These are phyloP conservation scores for Talaromyces verruculosus DNA, from an alignment of 2,329 filamentous ascomycete species.

Conservation along the genomic window DNA sequence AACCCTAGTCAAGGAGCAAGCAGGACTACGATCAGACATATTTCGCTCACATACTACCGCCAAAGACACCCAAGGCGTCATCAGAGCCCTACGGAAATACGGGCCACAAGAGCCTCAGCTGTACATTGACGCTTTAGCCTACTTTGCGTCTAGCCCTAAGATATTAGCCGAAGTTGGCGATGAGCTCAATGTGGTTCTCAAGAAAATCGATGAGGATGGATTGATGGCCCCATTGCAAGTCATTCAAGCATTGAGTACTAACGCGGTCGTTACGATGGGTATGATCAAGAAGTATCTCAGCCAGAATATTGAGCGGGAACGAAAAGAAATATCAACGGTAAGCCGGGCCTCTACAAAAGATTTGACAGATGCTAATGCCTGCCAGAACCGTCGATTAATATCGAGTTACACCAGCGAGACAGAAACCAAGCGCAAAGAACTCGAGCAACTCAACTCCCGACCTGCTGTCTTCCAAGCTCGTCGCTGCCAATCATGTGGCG, in stretches of 20 bases:
- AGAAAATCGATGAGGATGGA: slow-evolving; percentile 83
- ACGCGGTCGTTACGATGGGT: slow-evolving; percentile 89
- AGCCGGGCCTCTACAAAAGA: slow-evolving; percentile 18
- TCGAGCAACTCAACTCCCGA: slow-evolving; percentile 72
- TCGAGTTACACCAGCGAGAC: slow-evolving; percentile 82
- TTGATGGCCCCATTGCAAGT: slow-evolving; percentile 96
- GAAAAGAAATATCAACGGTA: slow-evolving; percentile 73
- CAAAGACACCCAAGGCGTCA: slow-evolving; percentile 85
- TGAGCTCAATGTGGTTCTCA: slow-evolving; percentile 76
- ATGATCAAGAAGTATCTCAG: slow-evolving; percentile 93
- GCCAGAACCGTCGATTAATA: slow-evolving; percentile 73
- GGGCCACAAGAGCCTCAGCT: slow-evolving; percentile 86
- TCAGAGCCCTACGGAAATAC: slow-evolving; percentile 87
- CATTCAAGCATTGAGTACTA: slow-evolving; percentile 80
- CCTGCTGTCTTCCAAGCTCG: slow-evolving; percentile 89
- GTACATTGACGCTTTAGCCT: slow-evolving; percentile 87
- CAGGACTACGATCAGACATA: slow-evolving; percentile 88
- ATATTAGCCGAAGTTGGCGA: slow-evolving; percentile 84
- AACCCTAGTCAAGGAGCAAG: slow-evolving; percentile 88
- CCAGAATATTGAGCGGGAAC: slow-evolving; percentile 83
- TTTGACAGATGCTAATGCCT: slow-evolving; percentile 31
- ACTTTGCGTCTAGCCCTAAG: slow-evolving; percentile 81
- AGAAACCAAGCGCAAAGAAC: slow-evolving; percentile 72
- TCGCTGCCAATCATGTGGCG: slow-evolving; percentile 78
- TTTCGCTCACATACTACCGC: slow-evolving; percentile 94